Evolutionary conservation across 345 rosid genomes (phyloP), one percentile per base, ranked within the genome.

Genomic region (Arabidopsis arenosa): DNA sequence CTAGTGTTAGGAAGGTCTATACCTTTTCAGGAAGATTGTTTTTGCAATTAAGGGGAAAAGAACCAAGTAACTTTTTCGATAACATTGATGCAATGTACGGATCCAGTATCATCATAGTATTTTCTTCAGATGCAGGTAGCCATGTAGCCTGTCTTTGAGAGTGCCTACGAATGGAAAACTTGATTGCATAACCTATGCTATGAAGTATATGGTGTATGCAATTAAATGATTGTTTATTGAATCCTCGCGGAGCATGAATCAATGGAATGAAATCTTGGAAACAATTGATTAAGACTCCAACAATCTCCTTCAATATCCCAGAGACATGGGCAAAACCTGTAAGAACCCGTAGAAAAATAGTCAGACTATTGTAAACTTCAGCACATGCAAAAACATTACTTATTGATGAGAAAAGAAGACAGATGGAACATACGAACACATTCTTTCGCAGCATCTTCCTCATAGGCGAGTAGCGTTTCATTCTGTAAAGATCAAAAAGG

Each of bases 181-280:
- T 76, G 48, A 89, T 74, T 12, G 85, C 87, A 77, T 76, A 75
- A 77, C 75, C 75, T 78, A 89, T 85, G 79, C 96, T 85, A 80
- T 79, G 84, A 72, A 95, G 91, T 62, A 85, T 79, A 70, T 62
- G 81, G 32, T 69, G 80, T 72, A 89, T 65, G 75, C 92, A 86
- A 59, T 86, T 86, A 88, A 87, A 90, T 67, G 90, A 85, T 68
- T 70, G 82, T 47, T 67, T 80, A 72, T 89, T 91, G 59, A 88
- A 60, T 68, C 66, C 74, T 5, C 78, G 76, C 60, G 62, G 72
- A 41, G 84, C 63, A 58, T 84, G 87, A 81, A 83, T 77, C 68
- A 83, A 66, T 11, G 88, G 86, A 68, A 85, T 63, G 75, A 90
- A 85, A 52, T 92, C 93, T 85, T 82, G 83, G 81, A 92, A 86